Conservation (phyloP, 805 yeast species). For the Candida hispaniensis region DNA sequence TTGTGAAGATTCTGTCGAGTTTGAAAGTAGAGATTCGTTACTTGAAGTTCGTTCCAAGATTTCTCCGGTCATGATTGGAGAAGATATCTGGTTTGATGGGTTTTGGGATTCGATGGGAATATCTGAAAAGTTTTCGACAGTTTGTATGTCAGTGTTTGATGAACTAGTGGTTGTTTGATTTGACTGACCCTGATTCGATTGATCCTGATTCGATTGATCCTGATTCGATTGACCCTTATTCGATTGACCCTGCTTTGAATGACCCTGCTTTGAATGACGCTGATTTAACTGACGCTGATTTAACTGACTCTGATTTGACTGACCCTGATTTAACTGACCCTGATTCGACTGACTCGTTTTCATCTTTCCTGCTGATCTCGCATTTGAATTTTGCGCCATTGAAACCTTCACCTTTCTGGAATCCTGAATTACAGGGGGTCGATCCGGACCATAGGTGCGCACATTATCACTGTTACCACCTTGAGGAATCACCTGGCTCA, state of each 20-base stretch:
- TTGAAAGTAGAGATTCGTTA: slow-evolving; percentile 1
- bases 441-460: no score
- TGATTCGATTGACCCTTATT: slow-evolving; percentile 7
- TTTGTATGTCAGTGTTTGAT: neutral
- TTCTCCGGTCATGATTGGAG: neutral
- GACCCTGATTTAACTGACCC: slow-evolving; percentile 2
- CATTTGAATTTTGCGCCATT: slow-evolving; percentile 2
- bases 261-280: neutral
- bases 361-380: neutral
- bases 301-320: slow-evolving; percentile 1
- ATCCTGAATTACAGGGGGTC: slow-evolving; percentile 5
- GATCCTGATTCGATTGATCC: neutral
- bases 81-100: neutral
- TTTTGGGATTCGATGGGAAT: neutral
- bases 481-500: slow-evolving; percentile 36
- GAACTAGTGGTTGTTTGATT: slow-evolving; percentile 1
- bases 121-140: slow-evolving; percentile 5
- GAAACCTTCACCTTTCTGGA: slow-evolving; percentile 2
- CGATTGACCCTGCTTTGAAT: neutral
- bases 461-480: slow-evolving; percentile 2
- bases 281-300: neutral
- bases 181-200: slow-evolving; percentile 2
- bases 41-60: neutral
- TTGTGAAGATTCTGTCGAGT: slow-evolving; percentile 6
- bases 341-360: neutral